Evolutionary conservation across 768 basidiomycete genomes (phyloP), one percentile per base, ranked within the genome.

Genomic region (Russula vinacea): DNA sequence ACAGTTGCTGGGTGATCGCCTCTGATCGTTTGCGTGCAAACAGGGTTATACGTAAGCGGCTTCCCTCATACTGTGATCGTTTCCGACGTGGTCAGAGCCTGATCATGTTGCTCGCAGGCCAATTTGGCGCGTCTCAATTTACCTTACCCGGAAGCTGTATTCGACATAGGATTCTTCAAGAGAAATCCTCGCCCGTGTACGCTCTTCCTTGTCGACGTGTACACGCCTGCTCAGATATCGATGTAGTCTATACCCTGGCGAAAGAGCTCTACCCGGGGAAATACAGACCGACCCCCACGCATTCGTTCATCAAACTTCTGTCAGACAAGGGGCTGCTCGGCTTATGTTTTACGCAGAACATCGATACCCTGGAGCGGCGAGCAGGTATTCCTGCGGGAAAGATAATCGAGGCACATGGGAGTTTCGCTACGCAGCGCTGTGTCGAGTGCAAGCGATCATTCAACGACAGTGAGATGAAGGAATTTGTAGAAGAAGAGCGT

Each of bases 361-460:
- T 94, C 60, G 95, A 98, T 73, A 95, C 93, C 0, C 83, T 98
- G 16, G 96, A 98, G 72, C 82, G 90, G 2, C 81, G 85, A 6
- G 92, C 93, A 0, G 92, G 92, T 6, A 81, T 97, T 0, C 85
- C 90, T 0, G 79, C 74, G 1, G 75, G 82, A 37, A 85, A 85
- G 72, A 86, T 98, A 65, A 81, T 98, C 54, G 96, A 98, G 76
- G 97, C 97, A 0, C 97, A 99, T 71, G 97, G 96, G 3, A 94
- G 91, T 68, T 99, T 98, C 69, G 96, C 96, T 0, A 76, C 80
- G 1, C 91, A 96, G 60, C 80, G 84, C 57, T 99, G 97, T 68
- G 84, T 98, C 17, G 78, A 84, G 8, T 99, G 97, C 73, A 67
- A 78, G 51, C 71, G 72, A 2, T 71, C 78, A 0, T 92, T 81